These are phyloP conservation scores for Hypomontagnella submonticulosa DNA, from an alignment of 495 filamentous ascomycete genomes.

Conservation along the genomic window DNA sequence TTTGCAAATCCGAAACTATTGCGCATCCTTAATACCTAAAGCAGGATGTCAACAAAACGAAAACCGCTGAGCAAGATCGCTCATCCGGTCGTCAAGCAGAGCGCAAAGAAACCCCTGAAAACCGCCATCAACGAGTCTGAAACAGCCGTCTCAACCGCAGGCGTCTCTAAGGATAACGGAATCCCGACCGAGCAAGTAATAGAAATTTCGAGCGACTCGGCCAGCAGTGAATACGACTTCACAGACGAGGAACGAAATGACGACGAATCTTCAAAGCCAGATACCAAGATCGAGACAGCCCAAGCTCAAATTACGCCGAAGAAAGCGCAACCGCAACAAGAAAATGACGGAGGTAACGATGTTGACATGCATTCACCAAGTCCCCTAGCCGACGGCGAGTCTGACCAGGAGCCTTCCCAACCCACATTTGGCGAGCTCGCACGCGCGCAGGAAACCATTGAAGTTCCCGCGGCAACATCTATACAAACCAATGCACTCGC, in stretches of 20 bases:
- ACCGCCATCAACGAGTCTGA: constrained; percentile 80
- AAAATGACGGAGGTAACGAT: constrained; percentile 32
- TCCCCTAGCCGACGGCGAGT: constrained; percentile 63
- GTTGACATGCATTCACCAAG: constrained; percentile 56
- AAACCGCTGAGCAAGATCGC: constrained; percentile 61
- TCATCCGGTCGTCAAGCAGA: constrained; percentile 65
- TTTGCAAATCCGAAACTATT: not conserved
- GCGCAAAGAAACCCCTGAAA: constrained; percentile 65
- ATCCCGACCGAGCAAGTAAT: constrained; percentile 52
- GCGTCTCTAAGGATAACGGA: constrained; percentile 45
- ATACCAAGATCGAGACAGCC: constrained; percentile 17
- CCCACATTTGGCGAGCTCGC: constrained; percentile 91
- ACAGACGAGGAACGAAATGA: constrained; percentile 50
- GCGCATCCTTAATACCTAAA: not conserved
- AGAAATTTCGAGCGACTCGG: constrained; percentile 67
- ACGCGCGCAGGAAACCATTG: constrained; percentile 77
- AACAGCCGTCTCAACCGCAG: constrained; percentile 65
- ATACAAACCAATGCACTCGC: constrained; percentile 49
- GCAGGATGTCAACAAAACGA: constrained; percentile 63
- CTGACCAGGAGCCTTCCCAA: constrained; percentile 60
- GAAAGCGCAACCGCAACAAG: constrained; percentile 11
- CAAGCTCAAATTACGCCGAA: constrained; percentile 19
- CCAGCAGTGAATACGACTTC: constrained; percentile 52
- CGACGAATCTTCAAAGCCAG: constrained; percentile 21
- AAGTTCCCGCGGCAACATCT: constrained; percentile 73